These are phyloP conservation scores for Acorus calamus DNA, from an alignment of 106 monocot genomes.

Conservation along the genomic window DNA sequence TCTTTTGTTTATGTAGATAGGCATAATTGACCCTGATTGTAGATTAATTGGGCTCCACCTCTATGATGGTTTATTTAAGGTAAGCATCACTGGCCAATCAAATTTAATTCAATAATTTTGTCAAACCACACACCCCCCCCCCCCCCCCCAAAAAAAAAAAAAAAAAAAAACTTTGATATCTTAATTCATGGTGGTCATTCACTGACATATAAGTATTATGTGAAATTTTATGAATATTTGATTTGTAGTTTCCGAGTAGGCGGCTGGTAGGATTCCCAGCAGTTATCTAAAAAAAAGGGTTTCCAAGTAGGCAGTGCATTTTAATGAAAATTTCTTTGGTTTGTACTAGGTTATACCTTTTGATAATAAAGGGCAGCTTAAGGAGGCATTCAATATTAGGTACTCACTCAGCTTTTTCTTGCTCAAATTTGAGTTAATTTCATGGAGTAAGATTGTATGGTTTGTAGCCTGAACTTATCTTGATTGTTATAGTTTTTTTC, in stretches of 20 bases:
- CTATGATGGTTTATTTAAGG: slow-evolving; percentile 83
- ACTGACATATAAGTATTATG: neutral
- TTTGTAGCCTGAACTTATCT: neutral
- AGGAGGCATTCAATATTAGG: slow-evolving; percentile 99
- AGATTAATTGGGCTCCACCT: slow-evolving; percentile 70
- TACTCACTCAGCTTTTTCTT: slow-evolving; percentile 3
- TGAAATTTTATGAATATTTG: no score
- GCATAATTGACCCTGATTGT: slow-evolving; percentile 77
- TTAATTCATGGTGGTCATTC: neutral
- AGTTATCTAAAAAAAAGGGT: no score
- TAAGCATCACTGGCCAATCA: slow-evolving; percentile 5
- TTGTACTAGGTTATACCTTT: slow-evolving; percentile 89
- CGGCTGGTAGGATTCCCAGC: no score
- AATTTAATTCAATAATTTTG: no score
- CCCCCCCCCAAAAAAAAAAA: no score
- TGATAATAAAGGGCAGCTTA: slow-evolving; percentile 95
- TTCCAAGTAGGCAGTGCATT: no score
- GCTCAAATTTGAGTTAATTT: neutral
- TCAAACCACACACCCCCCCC: no score
- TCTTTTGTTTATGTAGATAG: slow-evolving; percentile 34
- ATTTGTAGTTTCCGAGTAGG: no score
- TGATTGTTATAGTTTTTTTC: neutral
- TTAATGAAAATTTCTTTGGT: no score
- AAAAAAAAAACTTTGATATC: no score
- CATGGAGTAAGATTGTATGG: neutral